Conservation (phyloP, 352 stramenopile species). For the Globisporangium rhizosaccharum region DNA sequence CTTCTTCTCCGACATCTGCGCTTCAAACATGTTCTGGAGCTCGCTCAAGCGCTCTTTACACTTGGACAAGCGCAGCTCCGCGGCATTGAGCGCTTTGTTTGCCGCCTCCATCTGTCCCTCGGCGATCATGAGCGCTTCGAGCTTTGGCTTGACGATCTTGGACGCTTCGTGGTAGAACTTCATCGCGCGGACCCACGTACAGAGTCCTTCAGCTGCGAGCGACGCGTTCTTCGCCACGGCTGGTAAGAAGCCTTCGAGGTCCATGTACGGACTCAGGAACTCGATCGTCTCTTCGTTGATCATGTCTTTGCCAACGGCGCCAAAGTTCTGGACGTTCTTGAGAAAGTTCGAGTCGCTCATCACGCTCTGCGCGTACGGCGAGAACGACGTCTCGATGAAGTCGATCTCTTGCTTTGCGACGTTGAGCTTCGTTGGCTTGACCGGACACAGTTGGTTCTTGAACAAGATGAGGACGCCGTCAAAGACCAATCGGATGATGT, state of each 20-base stretch:
- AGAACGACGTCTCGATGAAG: conserved; percentile 97
- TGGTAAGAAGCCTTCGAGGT: conserved; percentile 95
- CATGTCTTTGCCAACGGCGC: conserved; percentile 93
- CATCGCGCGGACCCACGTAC: conserved; percentile 97
- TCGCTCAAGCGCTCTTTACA: conserved; percentile 94
- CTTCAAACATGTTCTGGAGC: conserved; percentile 96
- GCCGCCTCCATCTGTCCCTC: conserved; percentile 96
- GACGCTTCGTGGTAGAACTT: conserved; percentile 98
- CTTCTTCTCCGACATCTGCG: conserved; percentile 96
- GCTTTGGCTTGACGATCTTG: conserved; percentile 98
- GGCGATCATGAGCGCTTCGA: conserved; percentile 95
- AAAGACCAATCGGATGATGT: conserved; percentile 98
- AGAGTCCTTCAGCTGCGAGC: conserved; percentile 94
- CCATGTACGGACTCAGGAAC: conserved; percentile 95
- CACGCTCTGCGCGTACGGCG: conserved; percentile 91
- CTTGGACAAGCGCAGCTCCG: conserved; percentile 89
- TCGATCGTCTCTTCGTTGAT: conserved; percentile 99
- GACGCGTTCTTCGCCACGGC: conserved; percentile 96
- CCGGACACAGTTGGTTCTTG: conserved; percentile 87
- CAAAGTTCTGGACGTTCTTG: conserved; percentile 95
- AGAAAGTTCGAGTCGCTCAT: conserved; percentile 97
- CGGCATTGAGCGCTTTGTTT: conserved; percentile 93
- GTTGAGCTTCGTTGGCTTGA: conserved; percentile 93
- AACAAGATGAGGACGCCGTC: conserved; percentile 97
- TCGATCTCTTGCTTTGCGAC: conserved; percentile 96